Percentiles rank a stretch among this genome's conserved stretches.
Conservation (phyloP, 2,329 filamentous ascomycete species). For the Aureobasidium subglaciale region DNA sequence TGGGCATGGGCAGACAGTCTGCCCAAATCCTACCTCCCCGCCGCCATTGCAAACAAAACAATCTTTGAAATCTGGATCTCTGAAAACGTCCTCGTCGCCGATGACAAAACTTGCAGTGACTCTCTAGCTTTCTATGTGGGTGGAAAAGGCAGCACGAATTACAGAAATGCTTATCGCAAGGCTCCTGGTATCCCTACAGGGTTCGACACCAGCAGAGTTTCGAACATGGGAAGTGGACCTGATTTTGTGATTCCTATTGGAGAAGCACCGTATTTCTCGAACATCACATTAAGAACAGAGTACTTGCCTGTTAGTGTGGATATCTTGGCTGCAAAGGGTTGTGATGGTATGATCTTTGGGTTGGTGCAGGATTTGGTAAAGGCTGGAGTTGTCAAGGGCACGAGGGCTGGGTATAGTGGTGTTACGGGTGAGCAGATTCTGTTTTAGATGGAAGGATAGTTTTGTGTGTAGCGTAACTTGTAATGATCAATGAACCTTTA, state of each 20-base stretch:
- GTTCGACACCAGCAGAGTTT: slow-evolving; percentile 42
- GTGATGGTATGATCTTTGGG: slow-evolving; percentile 52
- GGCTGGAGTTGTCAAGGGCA: slow-evolving; percentile 42
- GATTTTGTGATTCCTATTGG: slow-evolving; percentile 42
- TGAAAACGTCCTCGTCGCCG: slow-evolving; percentile 36
- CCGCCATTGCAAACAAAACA: slow-evolving; percentile 45
- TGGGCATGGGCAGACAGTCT: slow-evolving; percentile 42
- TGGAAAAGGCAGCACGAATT: slow-evolving; percentile 33
- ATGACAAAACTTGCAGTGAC: slow-evolving; percentile 41
- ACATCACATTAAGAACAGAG: slow-evolving; percentile 43
- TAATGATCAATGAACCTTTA: neutral
- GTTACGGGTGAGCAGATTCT: slow-evolving; percentile 36
- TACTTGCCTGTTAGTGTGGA: slow-evolving; percentile 52
- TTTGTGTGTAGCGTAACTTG: neutral
- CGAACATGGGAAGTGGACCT: slow-evolving; percentile 41
- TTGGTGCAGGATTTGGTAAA: slow-evolving; percentile 46
- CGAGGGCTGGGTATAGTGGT: slow-evolving; percentile 37
- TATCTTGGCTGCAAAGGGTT: slow-evolving; percentile 52
- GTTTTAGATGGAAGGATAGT: slow-evolving; percentile 20
- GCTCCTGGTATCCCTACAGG: slow-evolving; percentile 42
- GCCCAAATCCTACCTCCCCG: slow-evolving; percentile 31
- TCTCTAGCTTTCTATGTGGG: slow-evolving; percentile 45
- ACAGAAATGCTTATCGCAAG: slow-evolving; percentile 39
- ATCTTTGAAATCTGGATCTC: slow-evolving; percentile 45
- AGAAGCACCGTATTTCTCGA: slow-evolving; percentile 38